Evolutionary conservation across 1,139 yeast genomes (phyloP), one percentile per base, ranked within the genome.

Genomic region (Spencermartinsiella ligniputridi): DNA sequence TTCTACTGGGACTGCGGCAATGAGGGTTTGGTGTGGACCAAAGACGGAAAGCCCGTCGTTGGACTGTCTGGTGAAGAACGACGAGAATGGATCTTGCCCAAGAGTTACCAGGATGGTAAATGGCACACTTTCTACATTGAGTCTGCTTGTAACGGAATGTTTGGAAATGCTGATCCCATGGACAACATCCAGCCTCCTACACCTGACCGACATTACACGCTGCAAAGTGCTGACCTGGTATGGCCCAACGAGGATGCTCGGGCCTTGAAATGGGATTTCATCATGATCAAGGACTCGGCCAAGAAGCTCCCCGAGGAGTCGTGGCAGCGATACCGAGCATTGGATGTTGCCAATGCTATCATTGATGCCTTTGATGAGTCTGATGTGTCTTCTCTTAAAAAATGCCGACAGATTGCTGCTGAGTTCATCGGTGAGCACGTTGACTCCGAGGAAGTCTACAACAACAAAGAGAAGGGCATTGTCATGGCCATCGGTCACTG

Each of bases 61-160:
- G 97, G 97, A 0, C 78, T 92, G 55, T 85, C 95, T 20, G 97
- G 96, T 15, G 83, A 79, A 44, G 88, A 84, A 47, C 94, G 89
- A 55, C 77, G 96, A 55, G 82, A 85, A 49, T 87, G 83, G 70
- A 74, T 73, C 25, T 57, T 90, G 41, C 95, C 96, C 1, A 57
- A 69, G 19, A 65, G 65, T 16, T 72, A 78, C 71, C 72, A 71
- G 44, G 72, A 67, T 45, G 70, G 68, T 16, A 54, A 62, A 16
- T 68, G 72, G 56, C 75, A 73, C 51, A 55, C 63, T 0, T 87
- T 89, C 57, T 92, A 84, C 64, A 70, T 92, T 45, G 98, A 92
- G 64, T 82, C 87, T 58, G 87, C 94, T 15, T 90, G 97, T 64
- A 92, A 90, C 64, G 96, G 96, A 16, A 89, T 92, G 95, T 88